A percentile compares a stretch with the other conserved stretches of the same genome.
These are phyloP conservation scores for Penicillium corylophilum DNA, from an alignment of 2,329 filamentous ascomycete genomes.

Conservation along the genomic window DNA sequence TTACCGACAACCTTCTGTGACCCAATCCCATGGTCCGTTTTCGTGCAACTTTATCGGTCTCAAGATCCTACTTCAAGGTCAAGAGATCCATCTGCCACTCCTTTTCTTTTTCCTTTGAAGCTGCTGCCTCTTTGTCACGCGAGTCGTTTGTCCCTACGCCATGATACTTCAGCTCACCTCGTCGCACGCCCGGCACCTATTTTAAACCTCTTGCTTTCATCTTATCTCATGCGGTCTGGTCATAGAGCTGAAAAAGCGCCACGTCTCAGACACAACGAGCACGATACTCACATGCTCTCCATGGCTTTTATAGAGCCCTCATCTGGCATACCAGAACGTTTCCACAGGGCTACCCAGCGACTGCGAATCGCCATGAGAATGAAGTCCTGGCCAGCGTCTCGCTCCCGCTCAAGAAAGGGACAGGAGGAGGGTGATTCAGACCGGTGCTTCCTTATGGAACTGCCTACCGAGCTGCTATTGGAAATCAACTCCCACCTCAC, in stretches of 20 bases:
- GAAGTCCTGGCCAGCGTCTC: conserved; percentile 26
- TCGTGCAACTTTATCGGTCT: conserved; percentile 22
- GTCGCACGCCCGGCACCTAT: conserved; percentile 15
- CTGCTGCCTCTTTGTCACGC: conserved; percentile 25
- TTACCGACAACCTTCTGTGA: conserved; percentile 25
- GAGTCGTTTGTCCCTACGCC: conserved; percentile 19
- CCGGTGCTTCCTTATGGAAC: conserved; percentile 36
- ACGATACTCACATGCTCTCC: conserved; percentile 7
- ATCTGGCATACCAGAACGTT: conserved; percentile 28
- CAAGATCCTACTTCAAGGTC: conserved; percentile 28
- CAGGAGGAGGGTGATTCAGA: conserved; percentile 11
- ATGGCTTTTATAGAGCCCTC: conserved; percentile 20
- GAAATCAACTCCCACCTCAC: conserved; percentile 39
- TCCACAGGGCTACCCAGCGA: conserved; percentile 31
- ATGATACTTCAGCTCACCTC: conserved; percentile 25
- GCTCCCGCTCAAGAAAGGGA: conserved; percentile 15
- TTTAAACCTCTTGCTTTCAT: conserved; percentile 9
- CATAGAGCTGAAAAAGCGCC: conserved; percentile 8
- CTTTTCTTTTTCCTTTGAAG: conserved; percentile 3
- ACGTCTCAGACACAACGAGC: conserved; percentile 7
- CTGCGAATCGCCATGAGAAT: conserved; percentile 31
- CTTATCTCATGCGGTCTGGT: conserved; percentile 13
- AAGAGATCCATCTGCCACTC: conserved; percentile 25
- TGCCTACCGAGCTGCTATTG: conserved; percentile 39
- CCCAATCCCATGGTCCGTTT: conserved; percentile 33